Evolutionary conservation across 2,329 filamentous ascomycete genomes (phyloP).

Genomic region (Phoma herbarum): DNA sequence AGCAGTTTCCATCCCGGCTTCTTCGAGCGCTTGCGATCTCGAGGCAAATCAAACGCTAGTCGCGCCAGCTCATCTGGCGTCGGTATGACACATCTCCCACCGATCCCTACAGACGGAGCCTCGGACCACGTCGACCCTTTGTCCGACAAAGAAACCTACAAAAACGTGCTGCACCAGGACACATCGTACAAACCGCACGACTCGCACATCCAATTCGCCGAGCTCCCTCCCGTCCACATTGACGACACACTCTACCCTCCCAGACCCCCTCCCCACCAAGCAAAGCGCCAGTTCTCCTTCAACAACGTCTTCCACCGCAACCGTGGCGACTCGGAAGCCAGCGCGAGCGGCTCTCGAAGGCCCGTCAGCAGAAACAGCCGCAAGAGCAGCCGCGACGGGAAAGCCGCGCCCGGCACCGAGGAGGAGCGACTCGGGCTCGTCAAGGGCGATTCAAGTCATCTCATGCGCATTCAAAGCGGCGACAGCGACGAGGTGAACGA

Average conservation of each 20-base stretch:
- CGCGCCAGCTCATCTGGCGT: slow-evolving; percentile 26
- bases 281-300: slow-evolving; percentile 88
- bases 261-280: slow-evolving; percentile 63
- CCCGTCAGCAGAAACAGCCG: slow-evolving; percentile 42
- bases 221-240: slow-evolving; percentile 44
- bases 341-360: slow-evolving; percentile 27
- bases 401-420: slow-evolving; percentile 67
- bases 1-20: slow-evolving; percentile 59
- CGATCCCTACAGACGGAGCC: slow-evolving; percentile 34
- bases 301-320: slow-evolving; percentile 77
- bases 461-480: slow-evolving; percentile 41
- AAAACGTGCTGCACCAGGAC: slow-evolving; percentile 54
- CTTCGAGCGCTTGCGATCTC: slow-evolving; percentile 49
- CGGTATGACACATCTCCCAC: slow-evolving; percentile 36
- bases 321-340: slow-evolving; percentile 40
- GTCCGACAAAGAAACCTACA: slow-evolving; percentile 56
- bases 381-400: slow-evolving; percentile 45
- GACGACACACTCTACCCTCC: slow-evolving; percentile 62
- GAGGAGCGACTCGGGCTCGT: slow-evolving; percentile 86
- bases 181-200: slow-evolving; percentile 56
- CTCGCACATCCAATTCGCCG: slow-evolving; percentile 56
- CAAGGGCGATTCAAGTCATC: slow-evolving; percentile 68
- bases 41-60: slow-evolving; percentile 47
- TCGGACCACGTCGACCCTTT: slow-evolving; percentile 32
- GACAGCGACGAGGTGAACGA: slow-evolving; percentile 35